These are phyloP conservation scores for Claviceps paspali DNA, from an alignment of 2,329 filamentous ascomycete species.

Conservation along the genomic window DNA sequence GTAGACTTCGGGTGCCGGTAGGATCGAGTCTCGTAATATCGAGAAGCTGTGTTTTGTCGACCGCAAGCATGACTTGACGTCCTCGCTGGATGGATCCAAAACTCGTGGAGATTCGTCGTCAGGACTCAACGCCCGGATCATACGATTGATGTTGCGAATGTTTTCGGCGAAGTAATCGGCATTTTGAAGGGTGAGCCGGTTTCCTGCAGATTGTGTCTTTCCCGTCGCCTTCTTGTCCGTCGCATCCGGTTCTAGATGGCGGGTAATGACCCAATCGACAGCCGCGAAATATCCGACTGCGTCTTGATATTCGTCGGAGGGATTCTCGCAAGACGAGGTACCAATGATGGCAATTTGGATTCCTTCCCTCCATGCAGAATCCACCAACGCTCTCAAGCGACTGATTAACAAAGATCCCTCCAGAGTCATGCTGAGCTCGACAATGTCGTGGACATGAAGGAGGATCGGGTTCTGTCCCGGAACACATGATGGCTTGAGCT, in stretches of 20 bases:
- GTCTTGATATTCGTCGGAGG: conserved; percentile 25
- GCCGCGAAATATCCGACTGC: conserved; percentile 24
- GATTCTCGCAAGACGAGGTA: conserved; percentile 47
- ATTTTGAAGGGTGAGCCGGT: conserved; percentile 14
- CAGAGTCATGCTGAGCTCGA: conserved; percentile 55
- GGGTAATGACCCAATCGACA: conserved; percentile 25
- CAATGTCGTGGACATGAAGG: conserved; percentile 66
- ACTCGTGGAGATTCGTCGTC: neutral
- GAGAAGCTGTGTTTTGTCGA: conserved; percentile 13
- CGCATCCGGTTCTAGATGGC: conserved; percentile 18
- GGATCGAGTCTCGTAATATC: conserved; percentile 19
- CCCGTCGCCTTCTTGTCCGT: conserved; percentile 8
- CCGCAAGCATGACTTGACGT: conserved; percentile 14
- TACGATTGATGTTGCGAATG: conserved; percentile 29
- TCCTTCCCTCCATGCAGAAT: conserved; percentile 56
- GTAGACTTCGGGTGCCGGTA: conserved; percentile 24
- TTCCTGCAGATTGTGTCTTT: neutral
- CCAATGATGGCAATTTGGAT: conserved; percentile 64
- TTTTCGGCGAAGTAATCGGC: conserved; percentile 30
- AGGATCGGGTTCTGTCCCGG: conserved; percentile 39
- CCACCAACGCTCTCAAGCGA: conserved; percentile 55
- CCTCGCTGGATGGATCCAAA: conserved; percentile 10
- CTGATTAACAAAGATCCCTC: conserved; percentile 56
- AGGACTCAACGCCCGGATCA: conserved; percentile 26
- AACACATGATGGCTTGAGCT: conserved; percentile 18